Percentiles rank a stretch among this genome's conserved stretches.
Evolutionary conservation across 2,329 filamentous ascomycete species (phyloP).

Genomic region (Fusarium sp.): DNA sequence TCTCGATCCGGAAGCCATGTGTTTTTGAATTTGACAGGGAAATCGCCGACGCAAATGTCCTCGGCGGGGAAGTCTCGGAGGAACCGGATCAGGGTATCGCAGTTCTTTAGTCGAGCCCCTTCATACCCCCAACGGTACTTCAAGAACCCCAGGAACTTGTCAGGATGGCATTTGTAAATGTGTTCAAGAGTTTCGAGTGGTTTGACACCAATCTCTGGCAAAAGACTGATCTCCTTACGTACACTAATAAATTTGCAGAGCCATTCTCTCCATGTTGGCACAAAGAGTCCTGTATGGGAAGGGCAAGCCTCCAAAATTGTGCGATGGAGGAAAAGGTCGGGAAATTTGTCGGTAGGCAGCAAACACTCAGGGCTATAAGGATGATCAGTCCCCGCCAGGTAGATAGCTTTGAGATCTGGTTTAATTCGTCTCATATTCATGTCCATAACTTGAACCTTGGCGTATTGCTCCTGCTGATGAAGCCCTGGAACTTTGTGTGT

Average conservation of each 20-base stretch:
- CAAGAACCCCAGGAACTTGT: constrained; percentile 25
- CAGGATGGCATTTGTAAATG: constrained; percentile 15
- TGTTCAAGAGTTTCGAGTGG: constrained; percentile 10
- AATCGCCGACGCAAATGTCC: constrained; percentile 9
- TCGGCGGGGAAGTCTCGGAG: constrained; percentile 15
- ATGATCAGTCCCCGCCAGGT: constrained; percentile 13
- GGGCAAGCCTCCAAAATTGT: background rate
- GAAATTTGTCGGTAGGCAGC: background rate
- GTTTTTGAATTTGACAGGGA: background rate
- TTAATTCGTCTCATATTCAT: fast-evolving
- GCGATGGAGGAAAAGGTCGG: constrained; percentile 1
- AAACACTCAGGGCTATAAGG: constrained; percentile 22
- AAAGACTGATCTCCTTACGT: constrained; percentile 10
- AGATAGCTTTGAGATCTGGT: background rate
- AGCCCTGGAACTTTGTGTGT: background rate
- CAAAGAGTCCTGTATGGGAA: background rate
- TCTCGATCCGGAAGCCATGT: constrained; percentile 15
- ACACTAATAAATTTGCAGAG: constrained; percentile 20
- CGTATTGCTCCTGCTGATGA: background rate
- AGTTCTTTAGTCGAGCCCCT: background rate
- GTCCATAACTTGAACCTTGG: background rate
- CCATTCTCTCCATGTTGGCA: constrained; percentile 29
- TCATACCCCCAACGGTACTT: constrained; percentile 28
- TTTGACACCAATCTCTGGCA: background rate
- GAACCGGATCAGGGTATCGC: background rate